Conservation (phyloP, 129 eudicot species). For the Escallonia rubra region DNA sequence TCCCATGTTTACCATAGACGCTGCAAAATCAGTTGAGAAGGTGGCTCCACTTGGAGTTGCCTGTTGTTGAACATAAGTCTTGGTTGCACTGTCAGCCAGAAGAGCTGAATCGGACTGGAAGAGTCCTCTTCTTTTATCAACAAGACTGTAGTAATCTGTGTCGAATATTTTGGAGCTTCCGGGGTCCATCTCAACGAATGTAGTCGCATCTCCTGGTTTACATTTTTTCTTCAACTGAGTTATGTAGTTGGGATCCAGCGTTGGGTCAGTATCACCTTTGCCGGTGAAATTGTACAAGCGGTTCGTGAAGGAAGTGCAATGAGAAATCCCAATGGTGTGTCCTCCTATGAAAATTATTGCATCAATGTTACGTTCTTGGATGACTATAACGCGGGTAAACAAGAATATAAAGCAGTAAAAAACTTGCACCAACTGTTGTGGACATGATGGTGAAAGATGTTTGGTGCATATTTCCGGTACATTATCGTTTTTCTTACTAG, state of each 20-base stretch:
- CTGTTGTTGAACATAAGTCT: slow-evolving; percentile 41
- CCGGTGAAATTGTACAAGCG: slow-evolving; percentile 78
- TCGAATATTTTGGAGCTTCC: slow-evolving; percentile 48
- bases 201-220: slow-evolving; percentile 33
- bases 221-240: slow-evolving; percentile 36
- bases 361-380: too few species aligned
- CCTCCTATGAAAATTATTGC: slow-evolving; percentile 26
- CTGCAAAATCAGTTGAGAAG: slow-evolving; percentile 49
- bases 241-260: slow-evolving; percentile 47
- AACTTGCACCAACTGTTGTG: too few species aligned
- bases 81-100: slow-evolving; percentile 36
- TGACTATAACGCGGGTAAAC: too few species aligned
- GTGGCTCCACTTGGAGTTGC: slow-evolving; percentile 21
- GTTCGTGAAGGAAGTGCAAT: slow-evolving; percentile 37
- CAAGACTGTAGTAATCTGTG: slow-evolving; percentile 35
- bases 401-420: too few species aligned
- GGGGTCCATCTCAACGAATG: slow-evolving; percentile 56
- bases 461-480: too few species aligned
- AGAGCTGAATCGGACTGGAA: slow-evolving; percentile 66
- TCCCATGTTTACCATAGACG: slow-evolving; percentile 71
- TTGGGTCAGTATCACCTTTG: slow-evolving; percentile 55
- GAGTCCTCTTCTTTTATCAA: slow-evolving; percentile 52
- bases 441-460: too few species aligned
- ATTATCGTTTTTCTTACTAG: too few species aligned
- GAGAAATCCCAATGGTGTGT: slow-evolving; percentile 69